These are phyloP conservation scores for Fraxinus platypoda DNA, from an alignment of 305 asterid species.

Conservation along the genomic window DNA sequence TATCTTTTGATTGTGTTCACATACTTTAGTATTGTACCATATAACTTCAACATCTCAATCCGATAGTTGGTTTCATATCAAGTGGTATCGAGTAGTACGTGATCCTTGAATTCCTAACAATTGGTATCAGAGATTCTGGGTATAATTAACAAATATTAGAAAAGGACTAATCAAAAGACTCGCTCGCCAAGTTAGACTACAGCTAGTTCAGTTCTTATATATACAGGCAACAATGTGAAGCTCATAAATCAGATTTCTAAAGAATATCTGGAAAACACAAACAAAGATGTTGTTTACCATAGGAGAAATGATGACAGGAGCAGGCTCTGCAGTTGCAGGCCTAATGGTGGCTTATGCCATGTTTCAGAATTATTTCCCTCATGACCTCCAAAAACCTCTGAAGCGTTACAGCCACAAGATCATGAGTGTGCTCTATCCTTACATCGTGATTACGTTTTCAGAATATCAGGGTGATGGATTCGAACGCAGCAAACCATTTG, in stretches of 20 bases:
- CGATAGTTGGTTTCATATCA: too few species aligned
- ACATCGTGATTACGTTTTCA: conserved; percentile 42
- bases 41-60: too few species aligned
- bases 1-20: too few species aligned
- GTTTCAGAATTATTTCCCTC: conserved; percentile 53
- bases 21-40: too few species aligned
- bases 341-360: conserved; percentile 46
- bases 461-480: conserved; percentile 45
- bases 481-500: conserved; percentile 40
- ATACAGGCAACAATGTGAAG: background rate
- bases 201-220: background rate
- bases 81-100: too few species aligned
- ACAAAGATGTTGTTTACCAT: background rate
- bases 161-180: background rate
- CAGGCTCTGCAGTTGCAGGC: conserved; percentile 41
- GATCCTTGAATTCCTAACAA: too few species aligned
- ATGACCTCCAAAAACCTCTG: conserved; percentile 31
- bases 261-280: background rate
- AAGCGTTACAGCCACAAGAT: conserved; percentile 29
- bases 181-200: background rate
- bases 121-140: too few species aligned
- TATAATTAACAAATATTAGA: background rate
- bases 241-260: background rate
- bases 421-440: conserved; percentile 34
- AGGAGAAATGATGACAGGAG: conserved; percentile 35